phyloP scores from a whole-genome alignment of 2,329 filamentous ascomycete species.

The Colletotrichum camelliae region DNA sequence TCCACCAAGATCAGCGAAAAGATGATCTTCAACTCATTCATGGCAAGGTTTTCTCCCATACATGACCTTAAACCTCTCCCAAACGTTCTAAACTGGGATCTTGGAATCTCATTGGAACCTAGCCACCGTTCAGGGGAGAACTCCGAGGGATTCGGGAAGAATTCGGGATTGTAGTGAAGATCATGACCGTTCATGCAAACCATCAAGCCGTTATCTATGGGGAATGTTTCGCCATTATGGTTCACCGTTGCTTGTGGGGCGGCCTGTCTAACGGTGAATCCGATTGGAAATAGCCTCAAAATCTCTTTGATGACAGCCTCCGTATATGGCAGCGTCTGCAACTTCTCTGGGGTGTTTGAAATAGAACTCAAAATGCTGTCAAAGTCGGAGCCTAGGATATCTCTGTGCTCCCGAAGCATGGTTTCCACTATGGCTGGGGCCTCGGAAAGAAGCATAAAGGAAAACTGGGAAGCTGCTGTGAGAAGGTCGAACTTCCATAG shows the following conservation, averaged over 20 bases:
- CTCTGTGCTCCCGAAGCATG: background rate
- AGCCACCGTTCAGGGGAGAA: background rate
- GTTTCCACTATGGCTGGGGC: background rate
- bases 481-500: background rate
- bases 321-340: background rate
- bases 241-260: background rate
- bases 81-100: background rate
- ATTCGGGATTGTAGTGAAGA: background rate
- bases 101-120: background rate
- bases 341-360: background rate
- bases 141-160: background rate
- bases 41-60: background rate
- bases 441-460: background rate
- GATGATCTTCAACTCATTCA: background rate
- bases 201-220: background rate
- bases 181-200: background rate
- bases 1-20: background rate
- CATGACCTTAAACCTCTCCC: background rate
- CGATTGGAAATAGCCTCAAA: background rate
- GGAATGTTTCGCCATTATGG: background rate
- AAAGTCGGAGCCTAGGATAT: background rate
- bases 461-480: background rate
- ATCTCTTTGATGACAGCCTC: background rate
- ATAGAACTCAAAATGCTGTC: background rate
- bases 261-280: background rate